Evolutionary conservation across 768 basidiomycete species (phyloP), one percentile per base, ranked within the genome.

Genomic region (Suillus luteus): DNA sequence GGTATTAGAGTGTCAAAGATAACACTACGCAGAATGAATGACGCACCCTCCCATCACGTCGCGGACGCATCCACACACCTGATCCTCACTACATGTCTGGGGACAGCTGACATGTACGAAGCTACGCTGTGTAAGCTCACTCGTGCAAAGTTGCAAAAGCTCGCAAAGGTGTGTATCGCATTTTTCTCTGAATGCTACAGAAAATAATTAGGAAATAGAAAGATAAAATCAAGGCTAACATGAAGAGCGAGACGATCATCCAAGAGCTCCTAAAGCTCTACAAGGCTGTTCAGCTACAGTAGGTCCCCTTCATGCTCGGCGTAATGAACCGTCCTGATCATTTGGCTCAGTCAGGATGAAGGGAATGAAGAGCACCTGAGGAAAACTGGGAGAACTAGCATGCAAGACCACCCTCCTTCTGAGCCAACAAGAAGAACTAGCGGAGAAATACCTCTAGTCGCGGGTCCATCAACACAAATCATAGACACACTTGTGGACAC

Each of bases 71-170:
- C 55, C 22, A 17, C 15, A 4, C 8, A 57, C 14, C 22, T 2
- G 35, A 17, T 12, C 55, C 22, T n/a, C 7, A 35, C 54, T 22
- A 2, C 35, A 22, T 37, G n/a, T 14, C 7, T 9, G 14, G 55
- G 37, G 14, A 57, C 22, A 57, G 37, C 10, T 38, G 22, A 63
- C 12, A 37, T 67, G 38, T 67, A 61, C 24, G 68, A 71, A 49
- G 62, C 1, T 38, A 35, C 64, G 37, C 74, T 74, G 52, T 69
- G 67, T 54, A 71, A 68, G 31, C 65, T 74, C n/a, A 27, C 73
- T 1, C 27, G 27, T 1, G 27, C 27, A 27, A 27, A 27, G 27
- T 27, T 27, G 2, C 27, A 27, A 27, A 27, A 2, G 27, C 27
- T 27, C 27, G 27, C 27, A 27, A 27, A 27, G 27, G 27, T 27